Conservation (phyloP, 2,329 filamentous ascomycete species). For the Botrytis aclada region DNA sequence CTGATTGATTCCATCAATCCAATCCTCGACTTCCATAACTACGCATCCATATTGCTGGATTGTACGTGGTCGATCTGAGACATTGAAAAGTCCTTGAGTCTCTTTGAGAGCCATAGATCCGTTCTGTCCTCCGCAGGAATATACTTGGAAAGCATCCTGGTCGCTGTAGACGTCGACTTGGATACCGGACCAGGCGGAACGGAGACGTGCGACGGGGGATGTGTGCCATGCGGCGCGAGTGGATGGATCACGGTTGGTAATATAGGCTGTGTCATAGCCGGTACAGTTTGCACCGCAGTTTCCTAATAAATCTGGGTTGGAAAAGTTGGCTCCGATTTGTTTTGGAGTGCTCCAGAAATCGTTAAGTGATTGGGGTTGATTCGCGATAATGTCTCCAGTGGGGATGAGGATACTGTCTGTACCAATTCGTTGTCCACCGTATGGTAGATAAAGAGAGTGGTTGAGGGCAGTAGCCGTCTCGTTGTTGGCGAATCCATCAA, state of each 20-base stretch:
- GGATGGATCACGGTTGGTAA: constrained; percentile 59
- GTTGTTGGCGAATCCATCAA: constrained; percentile 75
- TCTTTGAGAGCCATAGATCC: constrained; percentile 66
- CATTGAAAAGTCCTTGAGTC: constrained; percentile 62
- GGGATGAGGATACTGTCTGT: constrained; percentile 72
- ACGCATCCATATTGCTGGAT: constrained; percentile 78
- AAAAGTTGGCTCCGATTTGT: constrained; percentile 69
- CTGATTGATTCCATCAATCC: constrained; percentile 90
- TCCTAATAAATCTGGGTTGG: constrained; percentile 57
- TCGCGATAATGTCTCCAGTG: constrained; percentile 71
- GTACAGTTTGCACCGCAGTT: constrained; percentile 82
- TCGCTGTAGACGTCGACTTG: constrained; percentile 77
- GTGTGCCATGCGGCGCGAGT: constrained; percentile 62
- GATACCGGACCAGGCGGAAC: constrained; percentile 76
- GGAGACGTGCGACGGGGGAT: constrained; percentile 62
- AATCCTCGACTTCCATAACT: constrained; percentile 90
- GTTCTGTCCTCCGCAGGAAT: constrained; percentile 76
- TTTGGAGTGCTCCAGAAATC: constrained; percentile 83
- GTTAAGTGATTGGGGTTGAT: constrained; percentile 64
- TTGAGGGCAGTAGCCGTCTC: constrained; percentile 63
- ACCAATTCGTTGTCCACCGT: constrained; percentile 65
- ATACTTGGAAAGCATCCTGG: constrained; percentile 85
- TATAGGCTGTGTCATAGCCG: constrained; percentile 75
- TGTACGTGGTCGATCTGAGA: constrained; percentile 54
- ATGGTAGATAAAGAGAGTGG: constrained; percentile 71